phyloP scores from a whole-genome alignment of 2,329 filamentous ascomycete species.

The Beauveria sp. region DNA sequence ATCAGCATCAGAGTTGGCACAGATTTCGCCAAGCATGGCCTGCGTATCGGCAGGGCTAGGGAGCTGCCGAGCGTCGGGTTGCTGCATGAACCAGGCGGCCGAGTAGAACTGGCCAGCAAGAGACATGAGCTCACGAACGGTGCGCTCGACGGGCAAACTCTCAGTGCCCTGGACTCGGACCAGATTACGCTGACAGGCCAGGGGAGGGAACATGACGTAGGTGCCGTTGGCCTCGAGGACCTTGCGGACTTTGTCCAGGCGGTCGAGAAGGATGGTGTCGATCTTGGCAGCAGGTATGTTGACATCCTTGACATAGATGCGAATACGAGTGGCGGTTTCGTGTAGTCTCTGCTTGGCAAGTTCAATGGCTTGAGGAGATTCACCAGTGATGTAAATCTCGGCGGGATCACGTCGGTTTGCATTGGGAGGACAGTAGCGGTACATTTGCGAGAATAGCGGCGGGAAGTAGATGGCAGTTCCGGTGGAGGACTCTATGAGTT shows the following conservation, averaged over 20 bases:
- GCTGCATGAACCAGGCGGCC: slow-evolving; percentile 89
- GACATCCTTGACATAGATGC: slow-evolving; percentile 87
- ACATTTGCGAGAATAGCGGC: slow-evolving; percentile 84
- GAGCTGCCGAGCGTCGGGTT: slow-evolving; percentile 57
- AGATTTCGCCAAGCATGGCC: slow-evolving; percentile 91
- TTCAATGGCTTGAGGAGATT: slow-evolving; percentile 74
- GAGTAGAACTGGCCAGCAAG: slow-evolving; percentile 96
- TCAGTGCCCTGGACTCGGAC: slow-evolving; percentile 90
- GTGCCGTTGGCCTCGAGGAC: slow-evolving; percentile 96
- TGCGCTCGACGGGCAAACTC: slow-evolving; percentile 88
- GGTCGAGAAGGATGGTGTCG: slow-evolving; percentile 83
- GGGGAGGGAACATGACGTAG: slow-evolving; percentile 82
- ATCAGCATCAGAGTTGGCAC: slow-evolving; percentile 91
- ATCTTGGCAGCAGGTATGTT: slow-evolving; percentile 86
- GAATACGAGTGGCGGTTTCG: slow-evolving; percentile 72
- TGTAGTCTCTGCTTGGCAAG: slow-evolving; percentile 86
- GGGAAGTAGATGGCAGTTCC: slow-evolving; percentile 98
- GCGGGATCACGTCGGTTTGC: slow-evolving; percentile 75
- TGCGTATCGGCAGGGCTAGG: slow-evolving; percentile 67
- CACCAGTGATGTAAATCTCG: slow-evolving; percentile 92
- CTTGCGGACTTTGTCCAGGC: slow-evolving; percentile 93
- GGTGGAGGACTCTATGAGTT: slow-evolving; percentile 90
- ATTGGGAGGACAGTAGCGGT: slow-evolving; percentile 78
- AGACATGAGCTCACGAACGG: slow-evolving; percentile 91
- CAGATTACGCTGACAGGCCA: slow-evolving; percentile 76